These are phyloP conservation scores for Chlamydomonas asymmetrica DNA, from an alignment of 139 green algal species.

Conservation along the genomic window DNA sequence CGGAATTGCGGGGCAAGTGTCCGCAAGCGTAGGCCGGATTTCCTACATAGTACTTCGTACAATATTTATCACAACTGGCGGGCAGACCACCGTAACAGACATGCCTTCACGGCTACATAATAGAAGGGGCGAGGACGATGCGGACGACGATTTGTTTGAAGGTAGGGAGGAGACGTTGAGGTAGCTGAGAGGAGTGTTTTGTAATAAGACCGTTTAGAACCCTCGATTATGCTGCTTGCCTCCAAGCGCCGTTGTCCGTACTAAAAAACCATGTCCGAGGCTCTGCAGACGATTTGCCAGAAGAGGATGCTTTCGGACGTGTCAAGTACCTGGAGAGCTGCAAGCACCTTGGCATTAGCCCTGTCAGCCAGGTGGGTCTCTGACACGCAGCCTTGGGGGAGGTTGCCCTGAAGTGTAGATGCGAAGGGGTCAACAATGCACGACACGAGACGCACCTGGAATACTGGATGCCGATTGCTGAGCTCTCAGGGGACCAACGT, in stretches of 20 bases:
- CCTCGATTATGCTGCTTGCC: too few species aligned
- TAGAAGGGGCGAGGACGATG: conserved; percentile 17
- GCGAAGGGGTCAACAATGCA: not conserved
- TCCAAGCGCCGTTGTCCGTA: too few species aligned
- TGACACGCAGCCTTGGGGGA: too few species aligned
- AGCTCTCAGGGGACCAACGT: not conserved
- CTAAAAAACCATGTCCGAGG: too few species aligned
- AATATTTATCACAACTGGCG: too few species aligned
- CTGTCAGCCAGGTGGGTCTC: conserved; percentile 40
- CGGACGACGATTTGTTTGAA: conserved; percentile 33
- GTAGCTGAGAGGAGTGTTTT: not conserved
- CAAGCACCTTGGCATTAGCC: conserved; percentile 35
- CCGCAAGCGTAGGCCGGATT: too few species aligned
- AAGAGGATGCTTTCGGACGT: conserved; percentile 51
- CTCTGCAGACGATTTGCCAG: conserved; percentile 40
- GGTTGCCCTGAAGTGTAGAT: not conserved
- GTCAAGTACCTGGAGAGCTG: conserved; percentile 38
- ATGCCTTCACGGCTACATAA: too few species aligned
- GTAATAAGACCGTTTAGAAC: too few species aligned
- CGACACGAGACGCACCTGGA: not conserved
- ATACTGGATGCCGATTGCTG: not conserved
- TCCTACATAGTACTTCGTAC: too few species aligned
- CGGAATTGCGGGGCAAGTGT: too few species aligned
- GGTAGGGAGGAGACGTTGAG: not conserved
- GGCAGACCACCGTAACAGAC: too few species aligned